Percentiles rank a stretch among this genome's conserved stretches.
Evolutionary conservation across 1,284 basidiomycete genomes (phyloP).

Genomic region (Boletus semigastroideus): DNA sequence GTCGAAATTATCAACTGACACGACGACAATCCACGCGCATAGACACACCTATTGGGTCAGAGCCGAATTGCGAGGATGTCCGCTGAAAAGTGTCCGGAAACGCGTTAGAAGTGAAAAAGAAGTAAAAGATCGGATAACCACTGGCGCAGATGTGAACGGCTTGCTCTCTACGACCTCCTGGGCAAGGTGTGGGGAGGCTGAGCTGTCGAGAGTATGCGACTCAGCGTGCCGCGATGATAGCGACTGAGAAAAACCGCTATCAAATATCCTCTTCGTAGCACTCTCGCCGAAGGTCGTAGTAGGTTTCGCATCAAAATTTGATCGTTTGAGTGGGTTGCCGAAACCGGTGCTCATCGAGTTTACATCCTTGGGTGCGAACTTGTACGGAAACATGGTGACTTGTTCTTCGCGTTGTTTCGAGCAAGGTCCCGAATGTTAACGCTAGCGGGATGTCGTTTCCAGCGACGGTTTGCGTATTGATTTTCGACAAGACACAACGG

Average conservation of each 20-base stretch:
- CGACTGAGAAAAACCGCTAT: constrained; percentile 12
- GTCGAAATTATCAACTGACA: neutral
- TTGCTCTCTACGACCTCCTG: constrained; percentile 9
- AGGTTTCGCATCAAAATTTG: constrained; percentile 1
- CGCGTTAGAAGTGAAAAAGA: neutral
- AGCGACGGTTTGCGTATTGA: neutral
- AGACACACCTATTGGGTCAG: constrained; percentile 26
- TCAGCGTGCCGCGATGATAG: constrained; percentile 14
- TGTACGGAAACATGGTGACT: constrained; percentile 20
- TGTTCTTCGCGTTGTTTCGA: neutral
- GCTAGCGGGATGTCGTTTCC: neutral
- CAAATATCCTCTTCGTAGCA: constrained; percentile 1
- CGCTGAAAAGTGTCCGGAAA: constrained; percentile 12
- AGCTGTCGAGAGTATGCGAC: constrained; percentile 5
- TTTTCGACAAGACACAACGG: neutral
- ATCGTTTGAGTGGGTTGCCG: constrained; percentile 6
- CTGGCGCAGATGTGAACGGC: constrained; percentile 1
- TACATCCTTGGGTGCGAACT: constrained; percentile 15
- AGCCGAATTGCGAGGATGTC: constrained; percentile 4
- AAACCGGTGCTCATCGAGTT: constrained; percentile 2
- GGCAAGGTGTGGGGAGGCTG: constrained; percentile 5
- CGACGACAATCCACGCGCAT: constrained; percentile 13
- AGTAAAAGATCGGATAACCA: neutral
- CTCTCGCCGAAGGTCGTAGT: constrained; percentile 13
- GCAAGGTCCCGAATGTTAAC: neutral